Evolutionary conservation across 2,329 filamentous ascomycete genomes (phyloP).

Genomic region (Botrytis medusae): DNA sequence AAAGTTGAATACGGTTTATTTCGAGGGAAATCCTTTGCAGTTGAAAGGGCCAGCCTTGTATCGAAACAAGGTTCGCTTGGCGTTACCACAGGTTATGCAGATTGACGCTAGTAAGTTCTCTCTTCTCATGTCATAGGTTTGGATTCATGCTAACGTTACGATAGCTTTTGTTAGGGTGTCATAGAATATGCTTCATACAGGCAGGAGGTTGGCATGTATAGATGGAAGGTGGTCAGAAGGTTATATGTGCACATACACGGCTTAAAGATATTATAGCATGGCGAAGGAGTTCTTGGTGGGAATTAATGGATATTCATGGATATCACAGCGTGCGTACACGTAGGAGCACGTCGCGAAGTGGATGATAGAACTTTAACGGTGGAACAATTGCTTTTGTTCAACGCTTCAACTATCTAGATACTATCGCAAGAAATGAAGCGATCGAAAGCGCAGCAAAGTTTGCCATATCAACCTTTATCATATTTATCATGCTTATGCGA

Average conservation of each 20-base stretch:
- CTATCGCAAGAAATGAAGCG: background rate
- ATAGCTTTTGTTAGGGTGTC: slow-evolving; percentile 39
- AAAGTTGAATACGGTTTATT: slow-evolving; percentile 84
- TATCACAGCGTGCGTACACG: background rate
- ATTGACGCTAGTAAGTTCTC: slow-evolving; percentile 90
- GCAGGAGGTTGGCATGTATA: background rate
- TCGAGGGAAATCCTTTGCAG: slow-evolving; percentile 93
- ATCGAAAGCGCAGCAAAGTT: background rate
- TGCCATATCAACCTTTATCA: background rate
- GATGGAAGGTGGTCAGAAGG: background rate
- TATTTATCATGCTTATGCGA: slow-evolving; percentile 43
- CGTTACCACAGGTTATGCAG: slow-evolving; percentile 83
- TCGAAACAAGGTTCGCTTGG: slow-evolving; percentile 86
- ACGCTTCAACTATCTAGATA: background rate
- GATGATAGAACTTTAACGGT: background rate
- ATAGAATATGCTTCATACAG: slow-evolving; percentile 24
- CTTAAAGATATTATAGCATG: slow-evolving; percentile 24
- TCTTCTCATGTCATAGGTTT: background rate
- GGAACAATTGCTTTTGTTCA: background rate
- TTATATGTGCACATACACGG: background rate
- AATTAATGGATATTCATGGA: slow-evolving; percentile 19
- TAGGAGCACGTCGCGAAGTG: slow-evolving; percentile 6
- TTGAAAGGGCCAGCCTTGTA: slow-evolving; percentile 77
- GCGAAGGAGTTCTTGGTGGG: slow-evolving; percentile 27
- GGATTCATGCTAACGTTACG: slow-evolving; percentile 4